Base-by-base conservation (phyloP, 345 rosid genomes). In the Eutrema japonicum region DNA sequence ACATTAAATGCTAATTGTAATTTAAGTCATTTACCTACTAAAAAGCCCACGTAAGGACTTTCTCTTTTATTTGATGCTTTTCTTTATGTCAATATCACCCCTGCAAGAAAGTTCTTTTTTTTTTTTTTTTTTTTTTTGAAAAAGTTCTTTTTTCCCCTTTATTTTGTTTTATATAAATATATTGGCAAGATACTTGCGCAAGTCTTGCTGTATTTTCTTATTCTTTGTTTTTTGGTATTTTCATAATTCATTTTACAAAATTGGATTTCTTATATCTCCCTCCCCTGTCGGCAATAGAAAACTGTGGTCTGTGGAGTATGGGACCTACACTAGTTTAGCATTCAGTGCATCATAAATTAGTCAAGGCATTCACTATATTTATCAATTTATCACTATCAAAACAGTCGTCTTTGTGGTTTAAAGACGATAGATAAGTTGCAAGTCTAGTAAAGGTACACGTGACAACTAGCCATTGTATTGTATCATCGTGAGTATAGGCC, bases 371-470 rank as follows among this genome's bases (percentile, higher is more conserved):
- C 36, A 22, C 26, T 22, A 22, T 22, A 22, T 22, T 22, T 22
- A 22, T 22, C 26, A 22, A 22, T 22, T 22, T 22, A 22, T 22
- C 26, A 22, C 26, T 22, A 22, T 22, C 26, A 22, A 22, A 22
- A 22, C 26, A 22, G 26, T 22, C 26, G 33, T 30, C 33, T 30
- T 30, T 30, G 33, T 30, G 33, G 33, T 18, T 48, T 74, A 48
- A 74, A 66, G 73, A 68, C 56, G 78, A 75, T 59, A 60, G 63
- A 55, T 22, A 75, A 51, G 68, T 67, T 68, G 57, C 62, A 41
- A 59, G 68, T 68, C 68, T 42, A 55, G 2, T 9, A 14, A 43
- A 36, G 66, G 35, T 66, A 66, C 78, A 74, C 72, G 78, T 74
- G 57, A 66, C 16, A 8, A 26, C 22, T 38, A 57, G 66, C 12